Percentiles rank a stretch among this genome's conserved stretches.
phyloP scores from a whole-genome alignment of 2,329 filamentous ascomycete genomes.

The Paraconiothyrium brasiliense region DNA sequence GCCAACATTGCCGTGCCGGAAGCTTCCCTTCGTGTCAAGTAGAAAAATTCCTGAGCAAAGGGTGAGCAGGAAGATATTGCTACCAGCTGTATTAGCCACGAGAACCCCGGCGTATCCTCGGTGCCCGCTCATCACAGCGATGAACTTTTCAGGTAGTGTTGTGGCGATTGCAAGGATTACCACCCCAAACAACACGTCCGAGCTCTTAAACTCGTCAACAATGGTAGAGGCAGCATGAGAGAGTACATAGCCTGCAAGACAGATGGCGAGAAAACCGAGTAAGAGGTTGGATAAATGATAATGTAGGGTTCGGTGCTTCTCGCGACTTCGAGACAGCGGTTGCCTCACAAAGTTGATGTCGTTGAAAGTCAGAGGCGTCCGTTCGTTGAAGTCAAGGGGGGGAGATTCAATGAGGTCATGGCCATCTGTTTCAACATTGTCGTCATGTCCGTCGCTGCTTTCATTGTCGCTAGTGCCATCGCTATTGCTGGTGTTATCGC shows the following conservation, averaged over 20 bases:
- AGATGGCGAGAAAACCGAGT: constrained; percentile 56
- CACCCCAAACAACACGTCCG: constrained; percentile 59
- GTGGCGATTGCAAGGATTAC: constrained; percentile 62
- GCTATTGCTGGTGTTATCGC: constrained; percentile 34
- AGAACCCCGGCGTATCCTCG: constrained; percentile 61
- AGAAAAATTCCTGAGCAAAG: constrained; percentile 58
- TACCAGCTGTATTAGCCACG: constrained; percentile 63
- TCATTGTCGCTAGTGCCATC: constrained; percentile 36
- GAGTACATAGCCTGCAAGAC: constrained; percentile 60
- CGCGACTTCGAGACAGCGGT: not conserved
- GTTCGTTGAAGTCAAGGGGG: not conserved
- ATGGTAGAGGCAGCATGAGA: constrained; percentile 56
- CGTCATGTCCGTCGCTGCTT: constrained; percentile 1
- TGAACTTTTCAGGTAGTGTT: constrained; percentile 63
- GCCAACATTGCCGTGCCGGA: constrained; percentile 20
- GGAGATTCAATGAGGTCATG: not conserved
- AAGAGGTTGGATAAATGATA: constrained; percentile 56
- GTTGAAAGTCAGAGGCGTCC: not conserved
- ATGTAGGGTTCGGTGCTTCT: constrained; percentile 29
- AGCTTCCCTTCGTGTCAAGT: constrained; percentile 22
- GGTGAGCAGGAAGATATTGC: constrained; percentile 64
- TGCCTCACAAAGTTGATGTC: not conserved
- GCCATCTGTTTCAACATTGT: not conserved
- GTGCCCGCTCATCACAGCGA: constrained; percentile 59
- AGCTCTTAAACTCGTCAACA: constrained; percentile 53